A percentile compares a stretch with the other conserved stretches of the same genome.
These are phyloP conservation scores for Diaporthe longicolla DNA, from an alignment of 2,329 filamentous ascomycete species.

Conservation along the genomic window DNA sequence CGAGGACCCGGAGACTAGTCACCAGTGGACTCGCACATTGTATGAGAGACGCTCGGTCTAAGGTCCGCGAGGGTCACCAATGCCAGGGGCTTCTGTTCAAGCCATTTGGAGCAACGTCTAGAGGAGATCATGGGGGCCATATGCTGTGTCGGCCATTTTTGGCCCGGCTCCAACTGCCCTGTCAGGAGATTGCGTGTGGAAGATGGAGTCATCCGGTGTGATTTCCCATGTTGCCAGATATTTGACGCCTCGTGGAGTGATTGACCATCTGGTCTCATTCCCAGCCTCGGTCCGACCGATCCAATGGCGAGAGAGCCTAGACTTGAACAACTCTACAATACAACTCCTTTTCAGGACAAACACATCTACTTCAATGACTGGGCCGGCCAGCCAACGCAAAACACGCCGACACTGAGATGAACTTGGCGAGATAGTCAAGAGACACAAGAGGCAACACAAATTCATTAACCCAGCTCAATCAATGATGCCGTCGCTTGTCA, in stretches of 20 bases:
- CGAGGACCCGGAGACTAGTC: neutral
- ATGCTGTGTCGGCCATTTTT: neutral
- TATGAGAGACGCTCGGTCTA: neutral
- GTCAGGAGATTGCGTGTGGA: conserved; percentile 3
- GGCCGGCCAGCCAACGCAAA: neutral
- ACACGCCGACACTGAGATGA: too few species aligned
- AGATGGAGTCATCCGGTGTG: neutral
- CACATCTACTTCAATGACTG: neutral
- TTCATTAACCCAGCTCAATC: conserved; percentile 6
- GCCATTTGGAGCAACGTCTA: neutral
- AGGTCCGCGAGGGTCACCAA: neutral
- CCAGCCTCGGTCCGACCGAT: too few species aligned
- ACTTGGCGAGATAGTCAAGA: neutral
- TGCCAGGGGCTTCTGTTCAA: neutral
- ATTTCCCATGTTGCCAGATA: neutral
- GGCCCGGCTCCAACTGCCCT: neutral
- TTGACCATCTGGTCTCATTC: neutral
- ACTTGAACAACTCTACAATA: too few species aligned
- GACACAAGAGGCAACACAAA: conserved; percentile 3
- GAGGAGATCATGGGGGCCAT: neutral
- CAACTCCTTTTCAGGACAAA: too few species aligned
- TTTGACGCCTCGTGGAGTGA: neutral
- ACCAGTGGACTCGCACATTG: too few species aligned
- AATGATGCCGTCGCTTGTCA: conserved; percentile 22
- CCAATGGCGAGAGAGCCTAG: neutral